phyloP scores from a whole-genome alignment of 352 stramenopile genomes.

The Peronospora belbahrii region DNA sequence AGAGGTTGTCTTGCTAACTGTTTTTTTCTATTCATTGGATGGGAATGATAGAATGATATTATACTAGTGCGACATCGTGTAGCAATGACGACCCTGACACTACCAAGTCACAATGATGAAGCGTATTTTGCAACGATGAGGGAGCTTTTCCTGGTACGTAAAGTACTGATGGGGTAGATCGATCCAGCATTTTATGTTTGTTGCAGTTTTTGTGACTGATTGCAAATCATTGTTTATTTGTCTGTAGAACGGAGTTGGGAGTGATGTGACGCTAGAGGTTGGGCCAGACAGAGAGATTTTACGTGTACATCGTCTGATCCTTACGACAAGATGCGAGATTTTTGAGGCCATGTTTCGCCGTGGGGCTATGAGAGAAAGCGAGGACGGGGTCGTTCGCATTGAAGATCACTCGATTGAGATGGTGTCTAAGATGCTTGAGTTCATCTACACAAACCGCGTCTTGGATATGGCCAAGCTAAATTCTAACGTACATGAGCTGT shows the following conservation, averaged over 20 bases:
- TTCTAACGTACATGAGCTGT: slow-evolving; percentile 41
- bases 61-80: slow-evolving; percentile 68
- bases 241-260: slow-evolving; percentile 44
- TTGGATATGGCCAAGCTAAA: slow-evolving; percentile 68
- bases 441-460: slow-evolving; percentile 89
- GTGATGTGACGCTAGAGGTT: slow-evolving; percentile 69
- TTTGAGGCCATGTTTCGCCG: slow-evolving; percentile 86
- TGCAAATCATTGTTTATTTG: background rate
- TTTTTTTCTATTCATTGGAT: slow-evolving; percentile 1
- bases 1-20: too few species aligned
- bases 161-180: background rate
- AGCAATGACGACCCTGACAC: slow-evolving; percentile 24
- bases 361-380: slow-evolving; percentile 80
- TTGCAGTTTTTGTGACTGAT: too few species aligned
- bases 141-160: slow-evolving; percentile 51
- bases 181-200: too few species aligned
- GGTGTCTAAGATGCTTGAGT: slow-evolving; percentile 89
- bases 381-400: slow-evolving; percentile 74
- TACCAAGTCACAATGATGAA: slow-evolving; percentile 56
- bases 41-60: slow-evolving; percentile 60
- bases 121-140: slow-evolving; percentile 73
- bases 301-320: slow-evolving; percentile 58
- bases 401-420: slow-evolving; percentile 74
- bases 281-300: slow-evolving; percentile 54
- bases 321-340: slow-evolving; percentile 84